Evolutionary conservation across 257 asterid genomes (phyloP).

Genomic region (Echium plantagineum): DNA sequence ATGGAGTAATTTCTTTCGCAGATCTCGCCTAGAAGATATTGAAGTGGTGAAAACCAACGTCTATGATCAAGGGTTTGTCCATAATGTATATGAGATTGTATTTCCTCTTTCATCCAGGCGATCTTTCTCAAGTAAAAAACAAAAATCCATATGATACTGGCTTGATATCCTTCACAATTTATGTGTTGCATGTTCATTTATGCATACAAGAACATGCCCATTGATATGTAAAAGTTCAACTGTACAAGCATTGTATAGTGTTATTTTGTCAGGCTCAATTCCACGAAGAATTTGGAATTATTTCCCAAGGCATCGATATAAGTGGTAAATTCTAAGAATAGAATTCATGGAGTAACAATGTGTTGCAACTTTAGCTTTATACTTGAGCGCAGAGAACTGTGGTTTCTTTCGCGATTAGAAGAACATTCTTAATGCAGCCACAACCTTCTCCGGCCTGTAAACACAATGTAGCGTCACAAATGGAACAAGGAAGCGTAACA

Average conservation of each 20-base stretch:
- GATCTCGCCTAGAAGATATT: constrained; percentile 62
- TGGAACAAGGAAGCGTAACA: constrained; percentile 8
- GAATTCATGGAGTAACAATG: no score
- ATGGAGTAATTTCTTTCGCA: constrained; percentile 63
- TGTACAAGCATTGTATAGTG: no score
- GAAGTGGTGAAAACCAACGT: constrained; percentile 53
- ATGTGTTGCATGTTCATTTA: no score
- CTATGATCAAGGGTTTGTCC: constrained; percentile 59
- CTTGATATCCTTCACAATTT: background rate
- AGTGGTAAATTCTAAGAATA: no score
- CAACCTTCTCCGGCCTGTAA: constrained; percentile 89
- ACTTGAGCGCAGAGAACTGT: background rate
- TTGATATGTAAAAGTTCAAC: background rate
- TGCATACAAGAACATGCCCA: background rate
- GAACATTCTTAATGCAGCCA: constrained; percentile 48
- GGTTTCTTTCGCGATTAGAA: constrained; percentile 21
- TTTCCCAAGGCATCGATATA: no score
- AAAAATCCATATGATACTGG: constrained; percentile 43
- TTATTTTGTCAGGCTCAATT: no score
- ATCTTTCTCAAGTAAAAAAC: constrained; percentile 39
- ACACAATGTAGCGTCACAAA: background rate
- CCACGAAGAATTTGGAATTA: no score
- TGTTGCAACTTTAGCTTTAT: background rate
- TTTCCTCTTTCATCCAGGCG: constrained; percentile 68
- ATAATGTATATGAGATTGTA: constrained; percentile 47